Conservation (phyloP, 257 asterid genomes). For the Fraxinus excelsior region DNA sequence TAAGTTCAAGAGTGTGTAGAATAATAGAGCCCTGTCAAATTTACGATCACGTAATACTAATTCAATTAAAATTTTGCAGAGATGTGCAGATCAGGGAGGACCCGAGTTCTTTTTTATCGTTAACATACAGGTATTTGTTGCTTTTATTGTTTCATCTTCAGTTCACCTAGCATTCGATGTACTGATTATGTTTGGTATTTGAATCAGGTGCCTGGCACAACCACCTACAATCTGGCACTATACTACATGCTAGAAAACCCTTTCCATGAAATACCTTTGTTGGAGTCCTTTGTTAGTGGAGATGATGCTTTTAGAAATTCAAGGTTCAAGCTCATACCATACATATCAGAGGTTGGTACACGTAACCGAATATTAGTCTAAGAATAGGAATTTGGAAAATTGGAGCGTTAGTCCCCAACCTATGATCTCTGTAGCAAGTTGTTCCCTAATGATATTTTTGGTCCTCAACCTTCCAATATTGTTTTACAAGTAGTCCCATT, state of each 20-base stretch:
- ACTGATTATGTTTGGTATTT: constrained; percentile 2
- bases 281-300: constrained; percentile 73
- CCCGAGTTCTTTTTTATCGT: constrained; percentile 74
- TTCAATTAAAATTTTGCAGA: constrained; percentile 46
- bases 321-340: constrained; percentile 86
- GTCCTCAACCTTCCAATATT: not conserved
- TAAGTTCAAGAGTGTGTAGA: not conserved
- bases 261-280: constrained; percentile 61
- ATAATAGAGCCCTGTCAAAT: not conserved
- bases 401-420: not conserved
- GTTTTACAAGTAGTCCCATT: not conserved
- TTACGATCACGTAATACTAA: not conserved
- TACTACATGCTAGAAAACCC: constrained; percentile 75
- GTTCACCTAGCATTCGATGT: constrained; percentile 3
- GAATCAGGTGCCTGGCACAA: constrained; percentile 69
- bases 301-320: constrained; percentile 83
- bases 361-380: not conserved
- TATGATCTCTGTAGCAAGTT: not conserved
- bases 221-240: constrained; percentile 58
- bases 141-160: constrained; percentile 6
- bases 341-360: constrained; percentile 67
- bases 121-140: constrained; percentile 58
- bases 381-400: not conserved
- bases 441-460: not conserved
- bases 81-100: constrained; percentile 60